phyloP scores from a whole-genome alignment of 805 yeast species.

The Candida stauntonica region DNA sequence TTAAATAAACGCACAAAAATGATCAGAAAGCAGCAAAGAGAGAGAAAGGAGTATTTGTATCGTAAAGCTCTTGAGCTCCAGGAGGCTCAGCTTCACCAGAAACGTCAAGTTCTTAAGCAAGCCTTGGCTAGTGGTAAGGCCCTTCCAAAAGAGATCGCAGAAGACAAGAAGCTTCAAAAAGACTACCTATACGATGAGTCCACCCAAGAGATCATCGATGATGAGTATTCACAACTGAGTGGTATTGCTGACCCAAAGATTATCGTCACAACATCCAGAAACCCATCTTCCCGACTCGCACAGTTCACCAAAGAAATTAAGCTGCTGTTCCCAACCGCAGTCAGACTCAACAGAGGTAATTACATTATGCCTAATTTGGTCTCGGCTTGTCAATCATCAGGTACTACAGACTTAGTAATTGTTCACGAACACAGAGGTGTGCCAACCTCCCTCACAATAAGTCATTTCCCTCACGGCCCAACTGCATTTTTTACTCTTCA shows the following conservation, averaged over 20 bases:
- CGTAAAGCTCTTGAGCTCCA: slow-evolving; percentile 86
- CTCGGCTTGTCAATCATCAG: slow-evolving; percentile 74
- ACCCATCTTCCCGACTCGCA: slow-evolving; percentile 77
- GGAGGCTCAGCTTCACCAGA: slow-evolving; percentile 80
- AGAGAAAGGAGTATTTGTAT: slow-evolving; percentile 89
- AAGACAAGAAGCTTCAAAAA: slow-evolving; percentile 73
- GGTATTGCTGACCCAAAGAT: slow-evolving; percentile 90
- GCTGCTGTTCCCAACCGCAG: slow-evolving; percentile 82
- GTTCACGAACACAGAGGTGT: slow-evolving; percentile 98
- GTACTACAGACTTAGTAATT: slow-evolving; percentile 78
- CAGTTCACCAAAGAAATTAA: slow-evolving; percentile 94
- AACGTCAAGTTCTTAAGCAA: slow-evolving; percentile 78
- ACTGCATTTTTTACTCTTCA: slow-evolving; percentile 91
- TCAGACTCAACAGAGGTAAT: slow-evolving; percentile 90
- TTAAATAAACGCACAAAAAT: too few relatives aligned
- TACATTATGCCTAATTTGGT: slow-evolving; percentile 82
- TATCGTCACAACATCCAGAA: slow-evolving; percentile 89
- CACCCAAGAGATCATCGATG: slow-evolving; percentile 64
- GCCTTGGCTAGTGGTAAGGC: slow-evolving; percentile 92
- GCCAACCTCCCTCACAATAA: slow-evolving; percentile 87
- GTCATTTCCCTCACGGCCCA: slow-evolving; percentile 98
- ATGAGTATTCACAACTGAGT: slow-evolving; percentile 82
- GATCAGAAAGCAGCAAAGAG: slow-evolving; percentile 87
- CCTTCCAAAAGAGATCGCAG: slow-evolving; percentile 84
- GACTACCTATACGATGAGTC: slow-evolving; percentile 87